Base-by-base conservation (phyloP, 257 asterid species). In the Solanum medicagineum region DNA sequence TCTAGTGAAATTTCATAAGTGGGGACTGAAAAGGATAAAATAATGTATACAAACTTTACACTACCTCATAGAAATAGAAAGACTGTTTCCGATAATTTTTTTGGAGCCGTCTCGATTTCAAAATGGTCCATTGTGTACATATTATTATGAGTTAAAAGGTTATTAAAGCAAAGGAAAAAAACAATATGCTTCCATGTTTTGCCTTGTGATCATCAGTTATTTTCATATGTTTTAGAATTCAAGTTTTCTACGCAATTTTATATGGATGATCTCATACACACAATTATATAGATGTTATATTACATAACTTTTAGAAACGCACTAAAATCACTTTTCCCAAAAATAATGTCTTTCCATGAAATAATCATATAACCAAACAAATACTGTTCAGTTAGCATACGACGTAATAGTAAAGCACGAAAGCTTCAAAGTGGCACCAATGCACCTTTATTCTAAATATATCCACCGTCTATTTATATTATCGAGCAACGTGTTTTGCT, bases 291-390 rank as follows among this genome's bases (percentile, higher is more conserved):
- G 45, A 29, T 77, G 82, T 75, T 32, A 75, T 36, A 26, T 29
- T 13, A 14, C 32, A 29, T 24, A 47, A 10, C 9, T 69, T 77
- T 24, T 77, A 51, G 45, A 24, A 26, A 24, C 63, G 15, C 10
- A 17, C 62, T 24, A 14, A 77, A 15, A 0, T 40, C 44, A 36
- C 45, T 24, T 73, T 73, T 73, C 2, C 57, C 57, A 73, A n/a
- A 40, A 73, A 73, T 45, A 73, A 73, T n/a, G 81, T n/a, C 55
- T 73, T 73, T 75, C 22, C 60, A 49, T 75, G 81, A 75, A 49
- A 75, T 14, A 49, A 75, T 75, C 22, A 75, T 22, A 74, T 22
- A 47, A 13, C n/a, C 40, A 73, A 22, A 12, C 40, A 73, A 73
- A 44, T 47, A 73, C 7, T 47, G 13, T 45, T 45, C 56, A 69